Conservation (phyloP, 2,329 filamentous ascomycete species). For the Pezicula carpinea region DNA sequence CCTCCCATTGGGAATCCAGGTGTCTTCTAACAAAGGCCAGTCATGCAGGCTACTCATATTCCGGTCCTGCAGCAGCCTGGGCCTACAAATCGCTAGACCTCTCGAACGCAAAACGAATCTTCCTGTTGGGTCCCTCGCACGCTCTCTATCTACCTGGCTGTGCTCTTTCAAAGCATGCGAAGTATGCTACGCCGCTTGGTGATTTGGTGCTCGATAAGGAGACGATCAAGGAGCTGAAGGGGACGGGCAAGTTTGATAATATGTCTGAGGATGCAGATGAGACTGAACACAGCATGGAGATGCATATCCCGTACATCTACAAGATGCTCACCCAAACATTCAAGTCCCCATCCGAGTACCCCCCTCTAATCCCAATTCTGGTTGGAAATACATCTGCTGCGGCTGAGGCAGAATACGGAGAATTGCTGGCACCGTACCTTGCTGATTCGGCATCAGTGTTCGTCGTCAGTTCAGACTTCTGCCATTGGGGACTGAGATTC, state of each 20-base stretch:
- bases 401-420: slow-evolving; percentile 65
- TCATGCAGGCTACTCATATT: slow-evolving; percentile 91
- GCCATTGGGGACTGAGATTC: slow-evolving; percentile 88
- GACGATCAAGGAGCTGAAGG: slow-evolving; percentile 45
- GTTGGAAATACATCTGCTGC: slow-evolving; percentile 66
- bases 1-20: background rate
- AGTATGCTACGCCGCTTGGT: slow-evolving; percentile 72
- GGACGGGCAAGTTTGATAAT: slow-evolving; percentile 51
- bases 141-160: slow-evolving; percentile 75
- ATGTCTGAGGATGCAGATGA: slow-evolving; percentile 68
- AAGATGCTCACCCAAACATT: slow-evolving; percentile 59
- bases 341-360: slow-evolving; percentile 50
- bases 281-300: slow-evolving; percentile 88
- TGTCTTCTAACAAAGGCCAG: slow-evolving; percentile 39
- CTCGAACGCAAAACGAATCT: slow-evolving; percentile 76
- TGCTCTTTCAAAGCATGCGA: slow-evolving; percentile 67
- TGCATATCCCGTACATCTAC: slow-evolving; percentile 93
- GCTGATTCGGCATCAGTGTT: slow-evolving; percentile 73
- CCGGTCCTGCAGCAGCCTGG: slow-evolving; percentile 87
- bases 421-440: slow-evolving; percentile 72
- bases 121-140: slow-evolving; percentile 90
- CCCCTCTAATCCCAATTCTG: slow-evolving; percentile 78
- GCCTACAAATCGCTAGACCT: slow-evolving; percentile 89
- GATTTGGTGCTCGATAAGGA: slow-evolving; percentile 59
- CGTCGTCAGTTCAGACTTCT: slow-evolving; percentile 92